Evolutionary conservation across 495 filamentous ascomycete genomes (phyloP).

Genomic region (Darksidea phi): DNA sequence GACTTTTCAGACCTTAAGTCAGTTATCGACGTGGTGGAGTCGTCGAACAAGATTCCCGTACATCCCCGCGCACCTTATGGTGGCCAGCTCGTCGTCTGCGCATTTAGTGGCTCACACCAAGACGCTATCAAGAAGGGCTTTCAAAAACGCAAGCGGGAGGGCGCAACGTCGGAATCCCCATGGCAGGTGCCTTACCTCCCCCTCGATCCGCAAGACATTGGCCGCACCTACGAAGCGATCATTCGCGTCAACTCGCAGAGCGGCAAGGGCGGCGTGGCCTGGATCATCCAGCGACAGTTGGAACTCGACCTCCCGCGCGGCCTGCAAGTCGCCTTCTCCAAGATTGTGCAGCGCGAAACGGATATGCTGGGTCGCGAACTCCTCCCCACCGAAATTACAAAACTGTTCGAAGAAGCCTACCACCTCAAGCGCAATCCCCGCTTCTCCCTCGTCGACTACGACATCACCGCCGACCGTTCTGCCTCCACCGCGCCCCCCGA

Average conservation of each 20-base stretch:
- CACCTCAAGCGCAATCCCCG: constrained; percentile 76
- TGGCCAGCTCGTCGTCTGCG: constrained; percentile 82
- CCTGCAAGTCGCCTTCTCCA: constrained; percentile 86
- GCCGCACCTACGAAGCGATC: constrained; percentile 92
- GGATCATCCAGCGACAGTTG: constrained; percentile 84
- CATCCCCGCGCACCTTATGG: constrained; percentile 87
- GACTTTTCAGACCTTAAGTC: constrained; percentile 89
- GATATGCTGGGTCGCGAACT: constrained; percentile 79
- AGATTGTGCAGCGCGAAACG: constrained; percentile 76
- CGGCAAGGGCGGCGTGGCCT: constrained; percentile 93
- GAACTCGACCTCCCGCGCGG: constrained; percentile 92
- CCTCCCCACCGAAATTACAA: constrained; percentile 73
- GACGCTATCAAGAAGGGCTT: constrained; percentile 99
- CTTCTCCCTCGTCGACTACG: constrained; percentile 89
- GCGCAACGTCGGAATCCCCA: constrained; percentile 58
- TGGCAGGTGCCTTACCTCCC: constrained; percentile 88
- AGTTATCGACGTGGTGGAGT: constrained; percentile 87
- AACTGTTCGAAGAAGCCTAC: constrained; percentile 84
- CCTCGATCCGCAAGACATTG: constrained; percentile 89
- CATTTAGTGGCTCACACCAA: constrained; percentile 90
- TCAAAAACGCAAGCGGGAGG: constrained; percentile 61
- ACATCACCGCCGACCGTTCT: constrained; percentile 81
- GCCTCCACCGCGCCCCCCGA: constrained; percentile 66
- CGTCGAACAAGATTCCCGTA: constrained; percentile 91
- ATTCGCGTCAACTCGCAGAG: constrained; percentile 97